Conservation (phyloP, 2,329 filamentous ascomycete species). For the Dactylella cylindrospora region DNA sequence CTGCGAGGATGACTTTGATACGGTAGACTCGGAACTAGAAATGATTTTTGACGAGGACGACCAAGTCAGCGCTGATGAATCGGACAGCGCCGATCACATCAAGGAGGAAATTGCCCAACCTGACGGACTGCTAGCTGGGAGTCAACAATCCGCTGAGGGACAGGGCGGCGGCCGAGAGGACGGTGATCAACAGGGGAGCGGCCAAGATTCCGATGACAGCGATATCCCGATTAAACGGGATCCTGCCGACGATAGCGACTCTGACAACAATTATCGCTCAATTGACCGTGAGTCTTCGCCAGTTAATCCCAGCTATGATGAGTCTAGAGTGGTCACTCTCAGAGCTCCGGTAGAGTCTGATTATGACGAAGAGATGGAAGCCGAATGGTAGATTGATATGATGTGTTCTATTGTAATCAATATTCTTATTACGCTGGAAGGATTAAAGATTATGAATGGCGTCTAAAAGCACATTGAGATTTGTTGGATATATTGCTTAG, state of each 20-base stretch:
- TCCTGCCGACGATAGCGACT: background rate
- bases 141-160: too few species aligned
- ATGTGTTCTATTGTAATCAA: too few species aligned
- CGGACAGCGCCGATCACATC: slow-evolving; percentile 13
- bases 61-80: slow-evolving; percentile 19
- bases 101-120: slow-evolving; percentile 28
- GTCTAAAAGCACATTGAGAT: too few species aligned
- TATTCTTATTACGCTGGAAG: too few species aligned
- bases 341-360: background rate
- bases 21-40: slow-evolving; percentile 16
- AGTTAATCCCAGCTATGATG: background rate
- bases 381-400: slow-evolving; percentile 17
- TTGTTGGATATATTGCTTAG: too few species aligned
- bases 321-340: background rate
- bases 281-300: slow-evolving; percentile 16
- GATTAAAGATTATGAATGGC: too few species aligned
- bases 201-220: background rate
- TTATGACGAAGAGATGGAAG: background rate
- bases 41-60: slow-evolving; percentile 15
- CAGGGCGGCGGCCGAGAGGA: too few species aligned
- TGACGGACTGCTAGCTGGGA: too few species aligned
- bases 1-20: slow-evolving; percentile 42
- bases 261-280: background rate
- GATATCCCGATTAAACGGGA: background rate
- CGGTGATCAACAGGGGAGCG: background rate